phyloP scores from a whole-genome alignment of 2,329 filamentous ascomycete genomes.

The Epichloe gansuensis region DNA sequence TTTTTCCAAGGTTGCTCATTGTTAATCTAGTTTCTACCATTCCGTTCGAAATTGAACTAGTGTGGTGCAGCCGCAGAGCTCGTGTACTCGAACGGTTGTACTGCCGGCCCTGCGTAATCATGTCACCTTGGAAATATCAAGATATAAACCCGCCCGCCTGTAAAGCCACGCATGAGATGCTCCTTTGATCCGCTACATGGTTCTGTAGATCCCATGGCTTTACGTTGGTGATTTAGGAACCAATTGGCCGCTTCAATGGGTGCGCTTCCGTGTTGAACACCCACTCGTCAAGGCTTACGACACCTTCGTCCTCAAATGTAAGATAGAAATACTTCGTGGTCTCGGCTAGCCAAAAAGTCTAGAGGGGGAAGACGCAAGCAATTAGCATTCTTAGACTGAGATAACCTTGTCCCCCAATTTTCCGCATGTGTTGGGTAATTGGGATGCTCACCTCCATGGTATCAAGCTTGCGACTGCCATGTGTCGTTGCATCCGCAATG shows the following conservation, averaged over 20 bases:
- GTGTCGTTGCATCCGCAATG: slow-evolving; percentile 23
- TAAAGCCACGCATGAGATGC: no score
- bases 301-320: slow-evolving; percentile 51
- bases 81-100: no score
- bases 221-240: neutral
- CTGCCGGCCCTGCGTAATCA: no score
- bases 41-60: no score
- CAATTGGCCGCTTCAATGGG: slow-evolving; percentile 27
- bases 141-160: no score
- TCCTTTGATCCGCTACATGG: no score
- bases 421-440: neutral
- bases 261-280: slow-evolving; percentile 51
- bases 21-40: no score
- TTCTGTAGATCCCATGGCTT: no score
- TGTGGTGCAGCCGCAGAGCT: no score
- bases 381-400: neutral
- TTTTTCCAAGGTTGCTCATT: no score
- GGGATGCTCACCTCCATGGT: slow-evolving; percentile 44
- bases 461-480: slow-evolving; percentile 31
- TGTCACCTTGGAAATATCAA: no score
- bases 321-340: slow-evolving; percentile 71
- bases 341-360: slow-evolving; percentile 62
- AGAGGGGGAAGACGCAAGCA: neutral
- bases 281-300: slow-evolving; percentile 58
- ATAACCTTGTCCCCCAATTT: neutral